Base-by-base conservation (phyloP, 805 yeast species). In the Babjeviella inositovora region DNA sequence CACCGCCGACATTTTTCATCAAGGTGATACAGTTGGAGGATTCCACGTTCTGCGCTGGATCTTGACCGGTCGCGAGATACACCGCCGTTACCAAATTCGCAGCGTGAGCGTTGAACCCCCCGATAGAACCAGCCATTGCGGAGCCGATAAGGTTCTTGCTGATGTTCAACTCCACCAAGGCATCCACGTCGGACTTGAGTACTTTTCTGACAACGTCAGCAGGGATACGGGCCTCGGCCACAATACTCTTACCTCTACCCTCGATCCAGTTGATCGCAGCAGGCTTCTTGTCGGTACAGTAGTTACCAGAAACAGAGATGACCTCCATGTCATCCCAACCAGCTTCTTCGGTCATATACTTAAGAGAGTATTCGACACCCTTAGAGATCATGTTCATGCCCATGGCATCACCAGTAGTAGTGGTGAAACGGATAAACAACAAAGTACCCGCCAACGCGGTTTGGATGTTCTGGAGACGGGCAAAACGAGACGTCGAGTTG, bases 391-490 rank as follows among this genome's bases (percentile, higher is more conserved):
- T 90, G 48, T 90, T 90, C 99, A 90, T 90, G 33, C 99, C 99
- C 99, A 90, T 90, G 11, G 99, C 99, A 57, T 90, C 99, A 50
- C 99, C 99, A 11, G 99, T 90, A 18, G 94, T 84, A n/a, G 99
- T 92, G 46, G 85, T 71, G 60, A 90, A 90, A 42, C 99, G 71
- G 37, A 90, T 75, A 41, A 68, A 90, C 38, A 90, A 59, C 36
- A 77, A 59, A 23, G 76, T 76, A 15, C 99, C 98, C 10, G 99
- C 98, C 47, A 87, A 58, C 3, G 97, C 93, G 10, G 96, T 82
- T 48, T 82, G 79, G 33, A 87, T 59, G 37, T 77, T 77, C 49
- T 80, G 93, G 40, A 90, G 65, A 42, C 95, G 71, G 10, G 99
- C 99, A 54, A 90, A 90, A 53, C 99, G 68, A 10, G 97, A 85